These are phyloP conservation scores for Candida chilensis DNA, from an alignment of 805 yeast genomes.

Conservation along the genomic window DNA sequence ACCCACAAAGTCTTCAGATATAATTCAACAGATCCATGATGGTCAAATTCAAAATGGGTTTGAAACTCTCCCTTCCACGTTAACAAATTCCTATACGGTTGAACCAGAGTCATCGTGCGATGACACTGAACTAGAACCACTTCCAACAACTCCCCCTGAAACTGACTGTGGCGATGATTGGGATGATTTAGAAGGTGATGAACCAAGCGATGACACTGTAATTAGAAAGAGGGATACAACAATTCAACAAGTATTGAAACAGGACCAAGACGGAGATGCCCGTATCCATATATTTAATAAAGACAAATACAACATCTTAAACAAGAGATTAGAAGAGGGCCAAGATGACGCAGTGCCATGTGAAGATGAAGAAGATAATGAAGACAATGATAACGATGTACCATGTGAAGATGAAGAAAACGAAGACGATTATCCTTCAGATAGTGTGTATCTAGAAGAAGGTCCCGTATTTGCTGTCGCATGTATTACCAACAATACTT, in stretches of 20 bases:
- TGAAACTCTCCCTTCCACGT: not conserved
- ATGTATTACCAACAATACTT: constrained; percentile 13
- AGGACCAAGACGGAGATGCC: constrained; percentile 1
- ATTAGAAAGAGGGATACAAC: constrained; percentile 2
- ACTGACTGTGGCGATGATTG: constrained; percentile 1
- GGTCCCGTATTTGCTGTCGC: constrained; percentile 17
- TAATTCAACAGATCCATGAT: constrained; percentile 14
- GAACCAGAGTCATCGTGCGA: no score
- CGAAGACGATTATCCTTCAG: constrained; percentile 1
- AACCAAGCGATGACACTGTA: not conserved
- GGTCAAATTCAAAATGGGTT: constrained; percentile 16
- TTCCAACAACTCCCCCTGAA: not conserved
- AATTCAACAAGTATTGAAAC: constrained; percentile 1
- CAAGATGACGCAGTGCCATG: constrained; percentile 2
- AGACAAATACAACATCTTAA: no score
- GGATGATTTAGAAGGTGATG: not conserved
- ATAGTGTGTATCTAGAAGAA: not conserved
- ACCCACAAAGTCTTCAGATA: constrained; percentile 11
- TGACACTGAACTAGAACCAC: no score
- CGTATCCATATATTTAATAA: no score
- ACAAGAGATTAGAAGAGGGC: no score
- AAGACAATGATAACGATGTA: not conserved
- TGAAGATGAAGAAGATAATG: constrained; percentile 1
- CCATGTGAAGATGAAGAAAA: constrained; percentile 2
- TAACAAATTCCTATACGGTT: no score